Conservation (phyloP, 179 eudicot genomes). For the Beta corolliflora region DNA sequence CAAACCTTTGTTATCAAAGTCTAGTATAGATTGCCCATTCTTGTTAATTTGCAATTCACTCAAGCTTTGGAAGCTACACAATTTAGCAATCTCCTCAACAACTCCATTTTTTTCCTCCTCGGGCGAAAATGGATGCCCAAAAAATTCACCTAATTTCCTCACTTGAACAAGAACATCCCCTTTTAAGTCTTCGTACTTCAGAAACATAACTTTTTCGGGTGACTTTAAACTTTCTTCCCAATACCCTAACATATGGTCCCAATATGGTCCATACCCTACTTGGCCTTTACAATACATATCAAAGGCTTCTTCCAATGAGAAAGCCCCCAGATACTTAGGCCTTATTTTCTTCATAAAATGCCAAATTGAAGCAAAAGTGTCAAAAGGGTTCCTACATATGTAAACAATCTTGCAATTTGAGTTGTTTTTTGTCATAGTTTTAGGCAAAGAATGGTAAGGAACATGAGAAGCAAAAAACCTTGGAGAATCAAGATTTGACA, state of each 20-base stretch:
- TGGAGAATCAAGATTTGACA: slow-evolving; percentile 27
- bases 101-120: slow-evolving; percentile 47
- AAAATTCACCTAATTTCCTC: slow-evolving; percentile 52
- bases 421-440: slow-evolving; percentile 22
- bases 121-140: slow-evolving; percentile 42
- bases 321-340: slow-evolving; percentile 31
- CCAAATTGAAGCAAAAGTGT: slow-evolving; percentile 57
- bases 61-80: slow-evolving; percentile 58
- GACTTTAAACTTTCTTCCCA: slow-evolving; percentile 43
- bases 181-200: slow-evolving; percentile 65
- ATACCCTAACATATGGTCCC: slow-evolving; percentile 56
- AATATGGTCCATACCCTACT: slow-evolving; percentile 53
- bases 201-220: slow-evolving; percentile 56
- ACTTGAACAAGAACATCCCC: slow-evolving; percentile 29
- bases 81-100: slow-evolving; percentile 36
- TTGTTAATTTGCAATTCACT: slow-evolving; percentile 57
- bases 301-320: slow-evolving; percentile 53
- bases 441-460: slow-evolving; percentile 45
- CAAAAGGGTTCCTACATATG: slow-evolving; percentile 57
- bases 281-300: slow-evolving; percentile 53
- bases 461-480: slow-evolving; percentile 53
- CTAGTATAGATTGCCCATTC: slow-evolving; percentile 34
- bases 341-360: slow-evolving; percentile 41
- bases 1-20: slow-evolving; percentile 41
- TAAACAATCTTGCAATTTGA: slow-evolving; percentile 50